These are phyloP conservation scores for Aspergillus ellipticus DNA, from an alignment of 495 filamentous ascomycete genomes.

Conservation along the genomic window DNA sequence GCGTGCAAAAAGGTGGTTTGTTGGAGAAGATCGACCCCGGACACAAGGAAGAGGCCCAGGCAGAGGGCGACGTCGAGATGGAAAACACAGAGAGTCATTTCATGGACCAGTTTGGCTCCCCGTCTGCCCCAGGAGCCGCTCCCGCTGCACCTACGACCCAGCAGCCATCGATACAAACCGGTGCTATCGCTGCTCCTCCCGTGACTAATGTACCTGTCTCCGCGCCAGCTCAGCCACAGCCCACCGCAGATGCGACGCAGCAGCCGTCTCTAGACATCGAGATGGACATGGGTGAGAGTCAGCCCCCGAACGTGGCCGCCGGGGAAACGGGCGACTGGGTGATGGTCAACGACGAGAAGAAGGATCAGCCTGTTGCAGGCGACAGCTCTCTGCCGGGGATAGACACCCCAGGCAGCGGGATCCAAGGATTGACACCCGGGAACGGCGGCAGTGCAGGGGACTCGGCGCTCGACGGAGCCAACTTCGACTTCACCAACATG, in stretches of 20 bases:
- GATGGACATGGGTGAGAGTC: constrained; percentile 39
- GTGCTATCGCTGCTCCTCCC: constrained; percentile 4
- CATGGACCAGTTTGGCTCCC: constrained; percentile 60
- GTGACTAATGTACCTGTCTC: constrained; percentile 8
- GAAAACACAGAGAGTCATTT: constrained; percentile 56
- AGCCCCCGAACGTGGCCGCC: constrained; percentile 27
- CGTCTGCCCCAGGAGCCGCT: constrained; percentile 39
- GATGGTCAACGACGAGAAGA: constrained; percentile 52
- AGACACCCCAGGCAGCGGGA: constrained; percentile 24
- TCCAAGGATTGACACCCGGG: constrained; percentile 26
- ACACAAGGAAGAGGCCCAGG: constrained; percentile 41
- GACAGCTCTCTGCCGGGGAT: constrained; percentile 17
- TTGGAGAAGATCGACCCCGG: constrained; percentile 55
- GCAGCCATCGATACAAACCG: constrained; percentile 6
- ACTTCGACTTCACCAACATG: constrained; percentile 56
- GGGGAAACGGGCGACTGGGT: constrained; percentile 56
- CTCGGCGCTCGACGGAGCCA: constrained; percentile 35
- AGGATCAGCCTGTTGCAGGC: constrained; percentile 19
- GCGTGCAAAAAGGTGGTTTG: constrained; percentile 68
- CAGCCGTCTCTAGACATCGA: constrained; percentile 34
- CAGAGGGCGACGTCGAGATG: constrained; percentile 63
- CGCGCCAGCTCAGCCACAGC: constrained; percentile 20
- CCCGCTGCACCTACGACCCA: constrained; percentile 2
- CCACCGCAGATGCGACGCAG: constrained; percentile 9
- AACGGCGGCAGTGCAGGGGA: constrained; percentile 25